These are phyloP conservation scores for Melastoma candidum DNA, from an alignment of 441 rosid genomes.

Conservation along the genomic window DNA sequence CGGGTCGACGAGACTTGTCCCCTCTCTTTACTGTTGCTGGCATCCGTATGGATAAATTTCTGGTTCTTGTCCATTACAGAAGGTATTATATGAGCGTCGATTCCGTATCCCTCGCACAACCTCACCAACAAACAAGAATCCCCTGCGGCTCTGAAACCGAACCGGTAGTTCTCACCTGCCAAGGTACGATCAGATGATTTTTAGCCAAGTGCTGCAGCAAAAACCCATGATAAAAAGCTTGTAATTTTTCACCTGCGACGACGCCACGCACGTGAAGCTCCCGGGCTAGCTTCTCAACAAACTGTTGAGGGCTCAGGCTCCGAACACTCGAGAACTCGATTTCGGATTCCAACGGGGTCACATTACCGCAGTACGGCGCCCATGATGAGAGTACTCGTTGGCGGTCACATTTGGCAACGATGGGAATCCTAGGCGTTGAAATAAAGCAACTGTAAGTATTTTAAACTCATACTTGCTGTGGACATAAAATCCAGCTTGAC, in stretches of 20 bases:
- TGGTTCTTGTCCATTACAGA: slow-evolving; percentile 78
- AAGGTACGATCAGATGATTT: not conserved
- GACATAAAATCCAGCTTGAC: too few species aligned
- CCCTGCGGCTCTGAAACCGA: slow-evolving; percentile 82
- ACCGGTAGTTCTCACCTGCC: slow-evolving; percentile 73
- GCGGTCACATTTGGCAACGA: slow-evolving; percentile 79
- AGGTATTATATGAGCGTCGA: slow-evolving; percentile 49
- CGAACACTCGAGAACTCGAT: slow-evolving; percentile 63
- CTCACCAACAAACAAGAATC: slow-evolving; percentile 56
- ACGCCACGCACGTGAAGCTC: slow-evolving; percentile 67
- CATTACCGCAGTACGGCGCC: slow-evolving; percentile 57
- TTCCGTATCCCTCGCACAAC: slow-evolving; percentile 54
- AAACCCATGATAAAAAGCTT: too few species aligned
- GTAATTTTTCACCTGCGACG: slow-evolving; percentile 47
- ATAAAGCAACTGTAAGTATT: too few species aligned
- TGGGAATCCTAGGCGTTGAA: slow-evolving; percentile 36
- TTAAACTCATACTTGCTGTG: too few species aligned
- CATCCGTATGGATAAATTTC: slow-evolving; percentile 23
- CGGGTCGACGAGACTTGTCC: slow-evolving; percentile 93
- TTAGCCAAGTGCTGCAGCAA: too few species aligned
- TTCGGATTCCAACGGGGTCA: slow-evolving; percentile 49
- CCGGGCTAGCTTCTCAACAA: slow-evolving; percentile 70
- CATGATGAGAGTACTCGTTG: slow-evolving; percentile 60
- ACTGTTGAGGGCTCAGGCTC: slow-evolving; percentile 58
- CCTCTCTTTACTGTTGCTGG: slow-evolving; percentile 44